Evolutionary conservation across 1,284 basidiomycete genomes (phyloP).

Genomic region (Vanrija humicola): DNA sequence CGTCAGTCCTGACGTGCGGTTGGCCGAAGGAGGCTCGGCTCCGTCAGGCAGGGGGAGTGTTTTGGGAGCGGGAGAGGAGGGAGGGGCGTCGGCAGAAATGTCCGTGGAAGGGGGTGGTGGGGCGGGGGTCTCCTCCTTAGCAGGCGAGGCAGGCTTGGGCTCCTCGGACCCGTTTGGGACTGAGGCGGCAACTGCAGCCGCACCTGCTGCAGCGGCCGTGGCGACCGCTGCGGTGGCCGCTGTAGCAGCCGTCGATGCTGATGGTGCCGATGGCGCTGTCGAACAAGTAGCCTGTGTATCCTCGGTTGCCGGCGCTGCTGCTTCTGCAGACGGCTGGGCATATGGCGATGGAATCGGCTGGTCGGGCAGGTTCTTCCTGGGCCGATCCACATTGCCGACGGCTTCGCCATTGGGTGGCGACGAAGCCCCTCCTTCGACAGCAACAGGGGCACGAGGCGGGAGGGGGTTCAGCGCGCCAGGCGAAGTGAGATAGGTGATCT

Average conservation of each 20-base stretch:
- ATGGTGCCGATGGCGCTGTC: neutral
- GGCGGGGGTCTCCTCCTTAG: neutral
- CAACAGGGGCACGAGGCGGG: conserved; percentile 65
- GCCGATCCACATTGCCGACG: conserved; percentile 23
- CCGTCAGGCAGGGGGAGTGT: conserved; percentile 24
- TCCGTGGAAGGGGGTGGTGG: neutral
- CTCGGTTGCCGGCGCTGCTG: neutral
- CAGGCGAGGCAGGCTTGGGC: neutral
- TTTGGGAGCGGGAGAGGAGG: conserved; percentile 33
- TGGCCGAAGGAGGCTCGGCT: neutral
- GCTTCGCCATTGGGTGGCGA: conserved; percentile 1
- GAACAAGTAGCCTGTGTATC: neutral
- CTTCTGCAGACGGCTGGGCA: conserved; percentile 3
- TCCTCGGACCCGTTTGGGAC: conserved; percentile 6
- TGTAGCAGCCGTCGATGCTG: neutral
- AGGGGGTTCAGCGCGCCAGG: conserved; percentile 95
- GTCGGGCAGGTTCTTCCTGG: conserved; percentile 38
- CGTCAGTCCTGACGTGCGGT: neutral
- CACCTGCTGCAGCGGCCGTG: neutral
- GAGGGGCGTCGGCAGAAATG: conserved; percentile 5
- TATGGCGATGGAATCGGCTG: conserved; percentile 24
- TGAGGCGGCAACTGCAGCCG: no score
- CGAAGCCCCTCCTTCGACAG: conserved; percentile 17
- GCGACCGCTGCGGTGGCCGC: neutral
- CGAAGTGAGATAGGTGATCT: conserved; percentile 95